phyloP scores from a whole-genome alignment of 2,329 filamentous ascomycete genomes.

The Rhinocladiella mackenziei region DNA sequence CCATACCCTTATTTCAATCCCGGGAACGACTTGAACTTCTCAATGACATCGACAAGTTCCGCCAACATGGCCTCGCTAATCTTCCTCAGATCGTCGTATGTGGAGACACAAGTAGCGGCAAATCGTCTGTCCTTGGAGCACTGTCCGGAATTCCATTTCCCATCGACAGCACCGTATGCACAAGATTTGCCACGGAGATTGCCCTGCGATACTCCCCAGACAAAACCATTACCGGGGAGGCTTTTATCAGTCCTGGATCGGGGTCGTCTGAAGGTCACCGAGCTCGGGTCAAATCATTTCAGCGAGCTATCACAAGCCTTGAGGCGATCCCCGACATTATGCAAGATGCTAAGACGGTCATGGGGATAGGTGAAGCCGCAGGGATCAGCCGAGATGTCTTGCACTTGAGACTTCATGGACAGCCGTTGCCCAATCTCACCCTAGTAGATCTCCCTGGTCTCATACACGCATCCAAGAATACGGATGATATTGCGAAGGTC shows the following conservation, averaged over 20 bases:
- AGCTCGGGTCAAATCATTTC: slow-evolving; percentile 26
- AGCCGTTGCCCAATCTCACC: slow-evolving; percentile 44
- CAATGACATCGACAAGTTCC: slow-evolving; percentile 56
- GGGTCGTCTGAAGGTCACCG: slow-evolving; percentile 26
- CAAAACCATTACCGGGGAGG: slow-evolving; percentile 20
- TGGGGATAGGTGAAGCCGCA: slow-evolving; percentile 27
- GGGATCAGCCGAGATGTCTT: slow-evolving; percentile 37
- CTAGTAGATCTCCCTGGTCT: slow-evolving; percentile 57
- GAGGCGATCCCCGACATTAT: slow-evolving; percentile 30
- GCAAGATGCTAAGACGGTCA: slow-evolving; percentile 28
- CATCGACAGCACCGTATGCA: slow-evolving; percentile 57
- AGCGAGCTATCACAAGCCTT: slow-evolving; percentile 26
- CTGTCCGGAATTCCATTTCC: slow-evolving; percentile 61
- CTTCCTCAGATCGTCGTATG: slow-evolving; percentile 62
- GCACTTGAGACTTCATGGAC: slow-evolving; percentile 31
- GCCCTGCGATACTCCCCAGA: slow-evolving; percentile 42
- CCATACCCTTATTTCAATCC: slow-evolving; percentile 14
- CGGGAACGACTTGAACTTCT: slow-evolving; percentile 55
- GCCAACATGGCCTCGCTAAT: slow-evolving; percentile 44
- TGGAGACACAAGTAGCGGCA: slow-evolving; percentile 61
- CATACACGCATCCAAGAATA: slow-evolving; percentile 48
- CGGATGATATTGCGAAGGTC: slow-evolving; percentile 48
- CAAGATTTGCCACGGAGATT: slow-evolving; percentile 59
- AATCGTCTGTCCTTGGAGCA: slow-evolving; percentile 59
- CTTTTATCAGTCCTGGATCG: slow-evolving; percentile 29